Percentiles rank a stretch among this genome's conserved stretches.
Evolutionary conservation across 2,329 filamentous ascomycete genomes (phyloP).

Genomic region (Cladosporium sp.): DNA sequence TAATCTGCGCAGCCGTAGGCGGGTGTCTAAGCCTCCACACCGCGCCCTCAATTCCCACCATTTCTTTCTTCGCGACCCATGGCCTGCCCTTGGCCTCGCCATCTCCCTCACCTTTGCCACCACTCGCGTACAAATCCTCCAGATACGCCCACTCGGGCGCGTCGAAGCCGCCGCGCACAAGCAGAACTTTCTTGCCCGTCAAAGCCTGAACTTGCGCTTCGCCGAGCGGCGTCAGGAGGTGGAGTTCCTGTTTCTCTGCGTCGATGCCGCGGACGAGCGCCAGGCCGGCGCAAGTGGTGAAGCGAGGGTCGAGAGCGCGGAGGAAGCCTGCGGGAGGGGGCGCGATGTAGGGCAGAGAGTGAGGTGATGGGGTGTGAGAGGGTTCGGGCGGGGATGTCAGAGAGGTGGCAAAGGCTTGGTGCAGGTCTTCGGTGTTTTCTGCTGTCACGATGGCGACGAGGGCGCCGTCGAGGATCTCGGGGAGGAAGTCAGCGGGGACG

Average conservation of each 20-base stretch:
- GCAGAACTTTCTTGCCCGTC: conserved; percentile 45
- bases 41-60: conserved; percentile 28
- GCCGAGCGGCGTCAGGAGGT: conserved; percentile 61
- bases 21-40: conserved; percentile 32
- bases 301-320: conserved; percentile 52
- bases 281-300: conserved; percentile 59
- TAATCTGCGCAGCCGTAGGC: conserved; percentile 20
- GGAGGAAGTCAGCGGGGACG: conserved; percentile 54
- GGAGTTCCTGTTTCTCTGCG: conserved; percentile 47
- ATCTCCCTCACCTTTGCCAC: conserved; percentile 6
- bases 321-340: conserved; percentile 31
- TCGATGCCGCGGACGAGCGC: conserved; percentile 70
- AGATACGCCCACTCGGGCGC: conserved; percentile 66
- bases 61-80: conserved; percentile 26
- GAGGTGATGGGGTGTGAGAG: conserved; percentile 39
- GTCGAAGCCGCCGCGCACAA: conserved; percentile 67
- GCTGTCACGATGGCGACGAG: conserved; percentile 63
- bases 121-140: conserved; percentile 51
- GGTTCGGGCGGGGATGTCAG: neutral
- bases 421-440: conserved; percentile 33
- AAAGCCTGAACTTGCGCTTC: conserved; percentile 24
- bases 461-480: conserved; percentile 66
- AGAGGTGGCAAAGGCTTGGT: neutral
- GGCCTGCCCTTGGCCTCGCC: conserved; percentile 18
- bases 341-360: conserved; percentile 60